Conservation (phyloP, 2,329 filamentous ascomycete genomes). For the Claviceps purpurea region DNA sequence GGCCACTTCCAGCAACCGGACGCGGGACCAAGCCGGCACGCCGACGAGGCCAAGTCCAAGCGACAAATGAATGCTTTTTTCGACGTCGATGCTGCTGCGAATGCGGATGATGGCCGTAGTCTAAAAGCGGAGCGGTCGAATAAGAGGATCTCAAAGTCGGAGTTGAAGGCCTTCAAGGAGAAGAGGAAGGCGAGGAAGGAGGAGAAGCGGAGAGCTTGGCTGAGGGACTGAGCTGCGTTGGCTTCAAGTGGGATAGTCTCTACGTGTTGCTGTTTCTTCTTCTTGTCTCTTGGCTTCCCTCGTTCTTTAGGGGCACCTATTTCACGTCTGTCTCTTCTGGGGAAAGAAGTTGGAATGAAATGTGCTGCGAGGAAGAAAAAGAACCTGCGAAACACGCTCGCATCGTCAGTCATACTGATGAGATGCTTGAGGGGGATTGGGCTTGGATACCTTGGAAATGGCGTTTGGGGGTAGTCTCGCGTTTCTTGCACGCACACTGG, state of each 20-base stretch:
- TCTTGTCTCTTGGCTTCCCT: background rate
- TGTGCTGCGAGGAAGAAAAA: no score
- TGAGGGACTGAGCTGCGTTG: conserved; percentile 43
- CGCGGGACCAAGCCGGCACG: conserved; percentile 60
- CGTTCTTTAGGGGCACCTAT: background rate
- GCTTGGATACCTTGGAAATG: background rate
- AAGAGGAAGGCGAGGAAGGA: conserved; percentile 83
- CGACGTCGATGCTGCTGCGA: conserved; percentile 88
- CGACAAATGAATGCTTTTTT: conserved; percentile 92
- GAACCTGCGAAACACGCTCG: no score
- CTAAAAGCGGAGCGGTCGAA: conserved; percentile 80
- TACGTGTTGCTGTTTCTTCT: background rate
- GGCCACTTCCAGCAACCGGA: conserved; percentile 63
- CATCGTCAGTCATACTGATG: background rate
- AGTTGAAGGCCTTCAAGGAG: conserved; percentile 84
- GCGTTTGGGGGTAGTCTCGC: background rate
- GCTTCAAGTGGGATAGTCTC: background rate
- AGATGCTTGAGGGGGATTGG: background rate
- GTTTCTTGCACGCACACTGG: background rate
- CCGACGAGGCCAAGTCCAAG: conserved; percentile 73
- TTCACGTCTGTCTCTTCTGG: no score
- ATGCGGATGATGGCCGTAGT: conserved; percentile 78
- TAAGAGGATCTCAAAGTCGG: conserved; percentile 71
- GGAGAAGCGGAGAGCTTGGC: conserved; percentile 84
- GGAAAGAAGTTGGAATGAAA: no score